phyloP scores from a whole-genome alignment of 2,329 filamentous ascomycete species.

The Fusarium secorum region DNA sequence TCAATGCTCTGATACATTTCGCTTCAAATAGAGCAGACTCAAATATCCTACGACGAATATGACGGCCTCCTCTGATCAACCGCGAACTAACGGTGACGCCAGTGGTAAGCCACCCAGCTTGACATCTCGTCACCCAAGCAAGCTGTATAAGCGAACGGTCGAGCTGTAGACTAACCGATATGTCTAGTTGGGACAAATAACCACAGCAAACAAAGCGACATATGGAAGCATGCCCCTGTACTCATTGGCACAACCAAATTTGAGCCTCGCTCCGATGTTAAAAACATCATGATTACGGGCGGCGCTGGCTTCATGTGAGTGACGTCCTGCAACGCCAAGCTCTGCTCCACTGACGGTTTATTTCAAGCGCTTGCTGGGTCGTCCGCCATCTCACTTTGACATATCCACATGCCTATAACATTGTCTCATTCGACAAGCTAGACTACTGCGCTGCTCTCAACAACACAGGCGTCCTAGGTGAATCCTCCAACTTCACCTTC shows the following conservation, averaged over 20 bases:
- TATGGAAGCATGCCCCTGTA: constrained; percentile 77
- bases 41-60: constrained; percentile 4
- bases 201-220: constrained; percentile 58
- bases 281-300: constrained; percentile 84
- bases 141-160: not conserved
- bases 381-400: constrained; percentile 79
- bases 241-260: constrained; percentile 75
- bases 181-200: constrained; percentile 20
- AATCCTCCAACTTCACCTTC: constrained; percentile 77
- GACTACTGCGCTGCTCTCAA: constrained; percentile 84
- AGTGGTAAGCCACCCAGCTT: constrained; percentile 14
- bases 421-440: constrained; percentile 84
- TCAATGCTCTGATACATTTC: not conserved
- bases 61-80: constrained; percentile 26
- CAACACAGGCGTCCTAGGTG: constrained; percentile 75
- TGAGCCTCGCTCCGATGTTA: constrained; percentile 71
- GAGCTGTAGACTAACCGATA: not conserved
- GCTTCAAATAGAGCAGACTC: not conserved
- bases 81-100: constrained; percentile 14
- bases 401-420: constrained; percentile 77
- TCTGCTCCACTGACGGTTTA: constrained; percentile 32
- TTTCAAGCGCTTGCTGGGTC: constrained; percentile 77
- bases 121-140: not conserved
- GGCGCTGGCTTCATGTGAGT: constrained; percentile 86
- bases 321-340: constrained; percentile 4